Evolutionary conservation across 176 grass and related monocot species (phyloP).

Genomic region (Saccharum officinarum): DNA sequence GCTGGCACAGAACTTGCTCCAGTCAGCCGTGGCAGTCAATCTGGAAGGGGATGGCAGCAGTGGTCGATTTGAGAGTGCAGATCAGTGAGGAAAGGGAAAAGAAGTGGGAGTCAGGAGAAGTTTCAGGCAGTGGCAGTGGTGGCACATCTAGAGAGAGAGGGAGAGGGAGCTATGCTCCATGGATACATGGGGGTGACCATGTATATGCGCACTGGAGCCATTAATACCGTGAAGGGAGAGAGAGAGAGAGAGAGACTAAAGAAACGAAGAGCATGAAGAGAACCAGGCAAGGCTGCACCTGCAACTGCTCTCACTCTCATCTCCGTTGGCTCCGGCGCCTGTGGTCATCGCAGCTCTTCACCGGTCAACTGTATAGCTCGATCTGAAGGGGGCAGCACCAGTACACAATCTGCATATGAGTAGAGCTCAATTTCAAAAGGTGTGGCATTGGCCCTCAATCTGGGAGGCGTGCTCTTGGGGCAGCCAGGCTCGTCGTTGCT

Average conservation of each 20-base stretch:
- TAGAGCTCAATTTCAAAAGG: background rate
- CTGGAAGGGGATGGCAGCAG: too few relatives aligned
- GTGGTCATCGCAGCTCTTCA: background rate
- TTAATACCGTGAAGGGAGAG: background rate
- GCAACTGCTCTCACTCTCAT: background rate
- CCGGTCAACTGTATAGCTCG: background rate
- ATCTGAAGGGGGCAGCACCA: background rate
- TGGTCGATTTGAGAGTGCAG: too few relatives aligned
- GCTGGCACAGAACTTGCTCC: background rate
- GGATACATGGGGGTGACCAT: background rate
- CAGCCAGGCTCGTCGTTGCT: background rate
- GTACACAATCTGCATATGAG: background rate
- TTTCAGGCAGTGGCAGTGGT: background rate
- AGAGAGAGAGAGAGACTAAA: background rate
- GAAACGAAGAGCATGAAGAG: background rate
- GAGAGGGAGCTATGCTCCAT: background rate
- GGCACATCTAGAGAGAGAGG: background rate
- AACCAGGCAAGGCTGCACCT: background rate
- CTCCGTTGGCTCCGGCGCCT: background rate
- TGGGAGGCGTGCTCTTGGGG: background rate
- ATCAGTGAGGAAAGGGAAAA: too few relatives aligned
- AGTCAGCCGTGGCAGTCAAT: too few relatives aligned
- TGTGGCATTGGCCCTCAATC: background rate
- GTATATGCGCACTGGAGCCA: background rate
- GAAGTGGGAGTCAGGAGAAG: too few relatives aligned